Base-by-base conservation (phyloP, 495 filamentous ascomycete species). In the Staphylotrichum longicolle region DNA sequence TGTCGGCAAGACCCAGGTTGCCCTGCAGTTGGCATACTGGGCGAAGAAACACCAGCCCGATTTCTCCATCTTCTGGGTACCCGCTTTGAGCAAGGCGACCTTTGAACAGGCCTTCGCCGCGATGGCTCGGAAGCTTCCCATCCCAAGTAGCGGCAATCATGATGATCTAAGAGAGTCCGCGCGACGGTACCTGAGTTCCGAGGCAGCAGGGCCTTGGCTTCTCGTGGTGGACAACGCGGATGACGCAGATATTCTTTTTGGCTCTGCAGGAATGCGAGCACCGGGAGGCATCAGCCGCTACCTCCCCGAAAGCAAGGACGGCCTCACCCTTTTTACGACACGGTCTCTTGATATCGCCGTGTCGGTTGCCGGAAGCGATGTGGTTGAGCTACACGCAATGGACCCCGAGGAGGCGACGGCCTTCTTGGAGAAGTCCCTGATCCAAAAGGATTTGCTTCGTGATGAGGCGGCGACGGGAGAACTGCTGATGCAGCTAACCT, bases 271-370 rank as follows among this genome's bases (percentile, higher is more conserved):
- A 2, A 55, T 39, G 10, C n/a, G 44, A 12, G n/a, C n/a, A n/a
- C n/a, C n/a, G n/a, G 15, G 35, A 14, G 62, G 70, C 15, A 55
- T 77, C 7, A 58, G 33, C 48, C 45, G 66, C 5, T 74, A 66
- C 44, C 54, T 78, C 1, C 75, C 76, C 9, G 14, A 58, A n/a
- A 72, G 68, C 60, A 58, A 65, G 4, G 53, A 64, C 32, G 74
- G 74, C 11, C 6, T 63, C 5, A 72, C 61, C 41, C 20, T 79
- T 2, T 72, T 77, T 32, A 78, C 75, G 20, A 78, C 70, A 7
- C 68, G 72, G 33, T 68, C 49, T 5, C 46, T 59, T 41, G 62
- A 74, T 57, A 64, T 72, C 0, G 74, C 72, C 4, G 60, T 63
- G 15, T 39, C 56, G 33, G 57, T 69, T 49, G 67, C 66, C 2